Percentiles rank a stretch among this genome's conserved stretches.
These are phyloP conservation scores for Silene noctiflora DNA, from an alignment of 179 eudicot genomes.

Conservation along the genomic window DNA sequence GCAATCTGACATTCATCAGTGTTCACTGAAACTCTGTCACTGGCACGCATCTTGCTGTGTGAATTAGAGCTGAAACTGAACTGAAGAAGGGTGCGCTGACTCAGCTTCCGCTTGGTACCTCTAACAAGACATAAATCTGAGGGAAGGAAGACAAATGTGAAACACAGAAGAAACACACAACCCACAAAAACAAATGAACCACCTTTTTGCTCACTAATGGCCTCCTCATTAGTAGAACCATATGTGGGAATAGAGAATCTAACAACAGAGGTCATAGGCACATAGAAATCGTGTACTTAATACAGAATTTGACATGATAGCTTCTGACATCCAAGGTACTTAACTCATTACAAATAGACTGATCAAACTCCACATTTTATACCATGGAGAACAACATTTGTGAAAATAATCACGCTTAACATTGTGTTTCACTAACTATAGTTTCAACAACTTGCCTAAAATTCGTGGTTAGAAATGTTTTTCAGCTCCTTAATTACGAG, in stretches of 20 bases:
- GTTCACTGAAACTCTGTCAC: slow-evolving; percentile 23
- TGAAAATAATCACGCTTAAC: too few relatives aligned
- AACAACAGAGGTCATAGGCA: neutral
- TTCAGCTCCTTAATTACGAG: neutral
- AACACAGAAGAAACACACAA: too few relatives aligned
- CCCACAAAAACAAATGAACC: neutral
- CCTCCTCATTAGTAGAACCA: neutral
- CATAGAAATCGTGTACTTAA: neutral
- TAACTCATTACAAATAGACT: too few relatives aligned
- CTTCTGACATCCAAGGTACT: neutral
- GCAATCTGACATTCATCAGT: slow-evolving; percentile 23
- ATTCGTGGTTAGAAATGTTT: neutral
- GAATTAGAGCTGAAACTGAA: slow-evolving; percentile 50
- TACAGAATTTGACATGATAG: neutral
- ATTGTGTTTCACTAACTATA: neutral
- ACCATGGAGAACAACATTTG: too few relatives aligned
- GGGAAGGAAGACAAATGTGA: slow-evolving; percentile 22
- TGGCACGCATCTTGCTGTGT: slow-evolving; percentile 23
- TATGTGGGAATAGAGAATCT: neutral
- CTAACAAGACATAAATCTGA: slow-evolving; percentile 68
- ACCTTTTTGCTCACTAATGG: neutral
- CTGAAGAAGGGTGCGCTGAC: slow-evolving; percentile 80
- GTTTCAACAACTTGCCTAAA: neutral
- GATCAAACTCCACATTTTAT: too few relatives aligned
- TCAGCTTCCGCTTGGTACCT: slow-evolving; percentile 77